These are phyloP conservation scores for Pyracantha coccinea DNA, from an alignment of 331 rosid genomes.

Conservation along the genomic window DNA sequence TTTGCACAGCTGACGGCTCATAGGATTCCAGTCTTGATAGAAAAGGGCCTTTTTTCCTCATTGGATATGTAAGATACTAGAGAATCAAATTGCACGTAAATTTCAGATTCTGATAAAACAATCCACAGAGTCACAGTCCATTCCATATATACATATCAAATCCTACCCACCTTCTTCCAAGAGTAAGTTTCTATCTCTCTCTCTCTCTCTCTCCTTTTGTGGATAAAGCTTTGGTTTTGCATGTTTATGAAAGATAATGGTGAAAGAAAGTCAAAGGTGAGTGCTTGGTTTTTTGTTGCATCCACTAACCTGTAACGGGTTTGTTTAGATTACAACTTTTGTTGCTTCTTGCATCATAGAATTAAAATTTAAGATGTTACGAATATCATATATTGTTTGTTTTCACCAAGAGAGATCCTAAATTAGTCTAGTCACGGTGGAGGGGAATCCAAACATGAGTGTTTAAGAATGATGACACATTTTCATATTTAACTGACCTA, in stretches of 20 bases:
- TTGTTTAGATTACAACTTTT: neutral
- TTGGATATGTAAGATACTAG: no score
- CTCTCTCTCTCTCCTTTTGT: neutral
- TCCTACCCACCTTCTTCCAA: neutral
- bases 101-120: no score
- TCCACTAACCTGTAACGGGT: neutral
- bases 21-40: no score
- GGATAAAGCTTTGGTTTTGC: neutral
- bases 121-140: neutral
- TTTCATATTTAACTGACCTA: no score
- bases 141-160: neutral
- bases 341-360: neutral
- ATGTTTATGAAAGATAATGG: neutral
- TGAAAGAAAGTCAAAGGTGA: neutral
- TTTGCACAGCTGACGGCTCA: neutral
- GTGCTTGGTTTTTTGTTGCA: neutral
- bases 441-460: no score
- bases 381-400: neutral
- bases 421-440: neutral
- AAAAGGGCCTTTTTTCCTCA: no score
- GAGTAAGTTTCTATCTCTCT: neutral
- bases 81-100: no score
- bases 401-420: no score
- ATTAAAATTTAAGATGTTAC: neutral
- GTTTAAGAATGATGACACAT: neutral